Base-by-base conservation (phyloP, 176 grass and related monocot species). In the Aegilops speltoides region DNA sequence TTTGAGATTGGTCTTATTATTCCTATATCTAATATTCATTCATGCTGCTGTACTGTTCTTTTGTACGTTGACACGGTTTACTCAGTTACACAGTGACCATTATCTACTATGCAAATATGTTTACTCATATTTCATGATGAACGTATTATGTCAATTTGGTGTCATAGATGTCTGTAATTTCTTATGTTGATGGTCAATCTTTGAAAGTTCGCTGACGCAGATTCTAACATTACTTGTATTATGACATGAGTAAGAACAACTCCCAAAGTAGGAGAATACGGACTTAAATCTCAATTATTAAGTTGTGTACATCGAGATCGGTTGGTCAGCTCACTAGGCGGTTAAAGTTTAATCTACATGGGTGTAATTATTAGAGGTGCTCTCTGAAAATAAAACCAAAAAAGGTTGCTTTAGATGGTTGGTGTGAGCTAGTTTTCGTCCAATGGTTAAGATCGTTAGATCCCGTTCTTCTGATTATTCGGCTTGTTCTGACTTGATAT, bases 1-100 rank as follows among this genome's bases (percentile, higher is more conserved):
- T 98, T 98, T 82, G 96, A 98, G 96, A 93, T 98, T 86, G 56
- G 50, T 36, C 68, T 11, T 22, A 63, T 84, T 78, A 12, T 73
- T 73, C 19, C 62, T 34, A 4, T 71, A 57, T 83, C n/a, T 40
- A 69, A 28, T 82, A 33, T 3, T 13, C 67, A 5, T 41, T 73
- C 38, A 45, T 73, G 38, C 14, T 3, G n/a, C 13, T 45, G 24
- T 74, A 48, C 23, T 28, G 68, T 72, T 4, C 40, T 29, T 28
- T 28, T 17, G 24, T 25, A 52, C 2, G 17, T 52, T 3, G 8
- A 76, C 43, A 29, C 9, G 43, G 43, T 75, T 45, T 75, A 7
- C 13, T 23, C 24, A 38, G 22, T 73, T 45, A 46, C 23, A 46
- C 23, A 11, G 22, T 28, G 41, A 75, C 72, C 72, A 29, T 48